Percentiles rank a stretch among this genome's conserved stretches.
phyloP scores from a whole-genome alignment of 164 flowering plant species.

The Litsea cubeba region DNA sequence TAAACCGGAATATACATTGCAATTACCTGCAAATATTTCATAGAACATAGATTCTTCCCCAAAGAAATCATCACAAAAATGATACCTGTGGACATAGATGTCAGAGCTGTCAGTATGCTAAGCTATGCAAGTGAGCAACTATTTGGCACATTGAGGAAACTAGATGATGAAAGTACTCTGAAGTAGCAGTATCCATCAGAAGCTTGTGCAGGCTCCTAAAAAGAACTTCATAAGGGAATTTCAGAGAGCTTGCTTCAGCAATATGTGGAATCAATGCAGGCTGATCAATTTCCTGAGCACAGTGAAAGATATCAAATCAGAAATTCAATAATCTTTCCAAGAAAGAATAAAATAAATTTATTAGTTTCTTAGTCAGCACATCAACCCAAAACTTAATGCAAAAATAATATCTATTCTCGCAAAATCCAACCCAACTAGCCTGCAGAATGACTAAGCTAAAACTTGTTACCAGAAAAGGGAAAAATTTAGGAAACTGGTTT shows the following conservation, averaged over 20 bases:
- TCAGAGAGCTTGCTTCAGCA: slow-evolving; percentile 90
- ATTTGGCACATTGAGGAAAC: slow-evolving; percentile 7
- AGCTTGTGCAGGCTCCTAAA: slow-evolving; percentile 97
- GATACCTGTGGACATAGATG: slow-evolving; percentile 48
- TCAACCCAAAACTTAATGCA: neutral
- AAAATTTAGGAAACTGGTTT: neutral
- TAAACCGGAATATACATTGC: neutral
- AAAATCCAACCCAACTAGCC: neutral
- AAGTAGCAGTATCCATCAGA: slow-evolving; percentile 97
- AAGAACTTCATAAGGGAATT: slow-evolving; percentile 96
- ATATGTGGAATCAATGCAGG: slow-evolving; percentile 98
- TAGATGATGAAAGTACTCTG: slow-evolving; percentile 56
- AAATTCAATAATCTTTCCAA: neutral
- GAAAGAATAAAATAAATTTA: neutral
- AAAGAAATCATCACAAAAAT: slow-evolving; percentile 94
- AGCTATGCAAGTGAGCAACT: neutral
- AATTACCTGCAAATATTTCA: slow-evolving; percentile 90
- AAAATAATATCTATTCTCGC: neutral
- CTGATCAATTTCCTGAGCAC: slow-evolving; percentile 84
- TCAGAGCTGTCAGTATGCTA: slow-evolving; percentile 1
- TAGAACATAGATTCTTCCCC: slow-evolving; percentile 84
- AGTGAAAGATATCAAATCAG: neutral
- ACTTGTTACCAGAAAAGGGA: neutral
- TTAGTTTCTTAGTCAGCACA: neutral
- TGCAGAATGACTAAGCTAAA: neutral